Evolutionary conservation across 176 grass and related monocot species (phyloP).

Genomic region (Lolium multiflorum): DNA sequence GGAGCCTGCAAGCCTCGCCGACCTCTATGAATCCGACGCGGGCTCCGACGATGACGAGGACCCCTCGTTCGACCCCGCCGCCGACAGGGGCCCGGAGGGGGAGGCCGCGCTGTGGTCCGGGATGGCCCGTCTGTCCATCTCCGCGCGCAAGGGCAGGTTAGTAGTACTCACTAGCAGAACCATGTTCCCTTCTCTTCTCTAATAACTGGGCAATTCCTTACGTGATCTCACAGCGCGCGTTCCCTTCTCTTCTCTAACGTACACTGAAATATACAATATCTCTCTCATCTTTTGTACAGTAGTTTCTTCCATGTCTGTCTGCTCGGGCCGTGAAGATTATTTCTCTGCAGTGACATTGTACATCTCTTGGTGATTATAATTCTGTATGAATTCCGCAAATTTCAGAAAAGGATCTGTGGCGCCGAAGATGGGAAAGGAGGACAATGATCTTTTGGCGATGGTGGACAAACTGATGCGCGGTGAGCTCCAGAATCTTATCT

Average conservation of each 20-base stretch:
- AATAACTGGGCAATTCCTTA: neutral
- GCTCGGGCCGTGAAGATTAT: neutral
- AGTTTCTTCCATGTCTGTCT: neutral
- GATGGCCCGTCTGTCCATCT: constrained; percentile 47
- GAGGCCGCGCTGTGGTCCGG: constrained; percentile 37
- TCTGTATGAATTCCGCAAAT: neutral
- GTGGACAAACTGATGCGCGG: constrained; percentile 43
- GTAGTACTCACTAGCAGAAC: neutral
- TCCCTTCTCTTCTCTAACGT: neutral
- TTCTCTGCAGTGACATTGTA: neutral
- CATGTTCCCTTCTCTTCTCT: neutral
- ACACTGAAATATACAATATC: neutral
- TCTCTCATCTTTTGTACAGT: neutral
- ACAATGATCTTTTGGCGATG: constrained; percentile 34
- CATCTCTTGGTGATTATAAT: neutral
- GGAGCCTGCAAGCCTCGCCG: neutral
- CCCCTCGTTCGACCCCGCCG: constrained; percentile 31
- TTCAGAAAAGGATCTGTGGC: constrained; percentile 38
- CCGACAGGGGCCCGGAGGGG: constrained; percentile 24
- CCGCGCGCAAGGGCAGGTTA: constrained; percentile 43
- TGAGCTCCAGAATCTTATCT: constrained; percentile 20
- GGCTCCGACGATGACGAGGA: constrained; percentile 45
- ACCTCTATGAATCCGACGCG: neutral
- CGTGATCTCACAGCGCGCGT: neutral
- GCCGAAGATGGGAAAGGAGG: constrained; percentile 39